Base-by-base conservation (phyloP, 306 rosid genomes). In the Luffa aegyptiaca region DNA sequence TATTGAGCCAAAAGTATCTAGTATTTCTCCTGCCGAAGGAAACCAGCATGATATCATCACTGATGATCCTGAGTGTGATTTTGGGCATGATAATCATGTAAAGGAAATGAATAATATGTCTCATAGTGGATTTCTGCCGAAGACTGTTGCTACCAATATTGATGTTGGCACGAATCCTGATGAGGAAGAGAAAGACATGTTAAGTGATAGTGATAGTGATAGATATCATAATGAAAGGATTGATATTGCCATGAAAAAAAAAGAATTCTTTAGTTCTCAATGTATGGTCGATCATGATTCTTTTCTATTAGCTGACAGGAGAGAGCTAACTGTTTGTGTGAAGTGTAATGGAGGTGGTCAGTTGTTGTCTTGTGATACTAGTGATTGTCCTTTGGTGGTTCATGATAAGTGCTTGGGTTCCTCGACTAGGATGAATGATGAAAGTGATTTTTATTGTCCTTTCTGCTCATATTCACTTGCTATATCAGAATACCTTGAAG, bases 381-480 rank as follows among this genome's bases (percentile, higher is more conserved):
- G 86, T 49, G 80, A 85, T 81, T 94, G 97, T 86, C 87, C 88
- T 63, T 35, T 90, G 82, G 86, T 78, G 83, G 81, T 86, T 87
- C 98, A 92, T 84, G 88, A 88, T 86, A 82, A 59, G 78, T 91
- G 97, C 71, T 52, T 91, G 75, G 84, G 86, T 76, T 85, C 83
- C 69, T 21, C 78, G 36, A 80, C 82, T 64, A 83, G 75, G 46
- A 74, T 86, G 76, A 88, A 89, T 57, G 80, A 77, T 70, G 76
- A 78, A 21, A 91, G 85, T 4, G 82, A 85, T 51, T 87, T 86
- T 64, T 76, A 84, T 71, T 92, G 97, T 84, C 97, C 97, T n/a
- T 90, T 89, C 76, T 94, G 98, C 82, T 83, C 75, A 35, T 89
- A 86, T 84, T 86, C 88, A 61, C 88, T 41, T 42, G 83, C 89